A percentile compares a stretch with the other conserved stretches of the same genome.
phyloP scores from a whole-genome alignment of 2,329 filamentous ascomycete species.

The Epichloe brachyelytri region DNA sequence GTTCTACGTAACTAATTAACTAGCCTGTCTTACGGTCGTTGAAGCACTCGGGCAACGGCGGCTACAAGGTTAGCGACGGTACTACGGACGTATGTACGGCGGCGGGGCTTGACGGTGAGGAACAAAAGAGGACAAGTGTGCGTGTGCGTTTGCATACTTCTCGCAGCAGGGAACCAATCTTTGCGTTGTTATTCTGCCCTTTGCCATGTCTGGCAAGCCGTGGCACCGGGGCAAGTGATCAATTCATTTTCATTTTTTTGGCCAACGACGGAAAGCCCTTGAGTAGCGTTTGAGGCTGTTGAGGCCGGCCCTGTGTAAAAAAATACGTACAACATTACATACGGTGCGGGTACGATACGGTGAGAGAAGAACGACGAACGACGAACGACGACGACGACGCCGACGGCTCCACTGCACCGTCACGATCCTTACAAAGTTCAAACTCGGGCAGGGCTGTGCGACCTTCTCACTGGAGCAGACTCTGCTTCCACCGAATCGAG shows the following conservation, averaged over 20 bases:
- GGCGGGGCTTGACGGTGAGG: not conserved
- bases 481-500: not conserved
- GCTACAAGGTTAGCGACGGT: not conserved
- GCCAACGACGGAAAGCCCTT: too few relatives aligned
- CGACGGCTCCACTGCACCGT: not conserved
- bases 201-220: not conserved
- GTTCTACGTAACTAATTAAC: too few relatives aligned
- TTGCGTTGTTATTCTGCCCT: not conserved
- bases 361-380: not conserved
- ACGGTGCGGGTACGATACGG: not conserved
- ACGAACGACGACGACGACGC: not conserved
- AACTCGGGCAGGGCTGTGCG: not conserved
- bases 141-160: not conserved
- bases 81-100: not conserved
- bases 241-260: too few relatives aligned
- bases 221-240: not conserved
- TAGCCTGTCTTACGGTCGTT: not conserved
- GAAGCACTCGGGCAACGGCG: constrained; percentile 1
- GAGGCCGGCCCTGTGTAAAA: not conserved
- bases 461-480: not conserved
- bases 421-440: not conserved
- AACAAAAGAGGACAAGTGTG: not conserved
- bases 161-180: not conserved
- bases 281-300: too few relatives aligned
- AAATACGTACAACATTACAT: not conserved